These are phyloP conservation scores for Berberis vulgaris DNA, from an alignment of 164 flowering plant genomes.

Conservation along the genomic window DNA sequence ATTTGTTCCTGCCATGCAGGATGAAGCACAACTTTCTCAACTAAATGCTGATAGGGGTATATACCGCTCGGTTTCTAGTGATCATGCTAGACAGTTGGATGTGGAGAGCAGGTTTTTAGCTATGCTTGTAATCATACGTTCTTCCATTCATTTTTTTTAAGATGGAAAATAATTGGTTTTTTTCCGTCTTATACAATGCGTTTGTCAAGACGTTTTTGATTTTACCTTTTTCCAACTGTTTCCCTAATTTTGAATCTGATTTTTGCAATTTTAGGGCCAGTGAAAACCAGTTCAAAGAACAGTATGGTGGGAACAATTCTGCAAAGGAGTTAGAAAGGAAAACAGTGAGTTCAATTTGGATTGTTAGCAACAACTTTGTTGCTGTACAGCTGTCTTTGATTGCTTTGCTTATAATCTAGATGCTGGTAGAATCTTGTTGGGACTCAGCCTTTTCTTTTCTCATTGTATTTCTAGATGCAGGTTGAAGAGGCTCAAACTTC, in stretches of 20 bases:
- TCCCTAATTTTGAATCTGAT: no score
- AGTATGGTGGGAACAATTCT: slow-evolving; percentile 20
- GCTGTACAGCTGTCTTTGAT: neutral
- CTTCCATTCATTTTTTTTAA: neutral
- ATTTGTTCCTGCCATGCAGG: slow-evolving; percentile 28
- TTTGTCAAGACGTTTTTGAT: neutral
- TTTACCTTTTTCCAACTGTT: no score
- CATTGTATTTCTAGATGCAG: slow-evolving; percentile 23
- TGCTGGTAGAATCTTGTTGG: slow-evolving; percentile 4
- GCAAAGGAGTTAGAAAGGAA: slow-evolving; percentile 32
- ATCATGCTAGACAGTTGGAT: slow-evolving; percentile 28
- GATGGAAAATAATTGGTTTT: neutral
- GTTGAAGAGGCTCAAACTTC: slow-evolving; percentile 25
- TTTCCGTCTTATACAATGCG: neutral
- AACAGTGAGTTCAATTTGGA: slow-evolving; percentile 28
- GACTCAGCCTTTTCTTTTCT: neutral
- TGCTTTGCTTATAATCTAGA: slow-evolving; percentile 2
- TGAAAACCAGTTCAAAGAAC: slow-evolving; percentile 30
- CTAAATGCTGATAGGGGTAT: slow-evolving; percentile 19
- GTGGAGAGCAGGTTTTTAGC: slow-evolving; percentile 40
- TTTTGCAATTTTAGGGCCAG: slow-evolving; percentile 27
- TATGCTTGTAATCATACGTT: slow-evolving; percentile 1
- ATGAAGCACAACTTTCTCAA: slow-evolving; percentile 33
- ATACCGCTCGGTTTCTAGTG: slow-evolving; percentile 26
- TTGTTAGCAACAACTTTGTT: neutral